These are phyloP conservation scores for Coniochaeta prunicola DNA, from an alignment of 2,329 filamentous ascomycete genomes.

Conservation along the genomic window DNA sequence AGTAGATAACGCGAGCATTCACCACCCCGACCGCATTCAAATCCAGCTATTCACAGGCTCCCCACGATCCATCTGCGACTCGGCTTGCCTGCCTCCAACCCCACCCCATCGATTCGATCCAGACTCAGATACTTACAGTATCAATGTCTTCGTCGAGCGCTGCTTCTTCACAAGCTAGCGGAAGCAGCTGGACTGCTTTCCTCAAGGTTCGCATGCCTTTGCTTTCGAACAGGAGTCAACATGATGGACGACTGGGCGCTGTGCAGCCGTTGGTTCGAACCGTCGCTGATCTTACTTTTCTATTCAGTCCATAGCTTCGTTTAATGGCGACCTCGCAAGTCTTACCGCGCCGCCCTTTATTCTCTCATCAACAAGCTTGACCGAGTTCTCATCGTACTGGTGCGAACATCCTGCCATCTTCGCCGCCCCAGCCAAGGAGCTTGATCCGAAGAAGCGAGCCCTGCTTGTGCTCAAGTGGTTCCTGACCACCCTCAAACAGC, in stretches of 20 bases:
- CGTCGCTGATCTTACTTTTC: conserved; percentile 4
- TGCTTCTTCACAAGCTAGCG: conserved; percentile 1
- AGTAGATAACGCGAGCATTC: too few relatives aligned
- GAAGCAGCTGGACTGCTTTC: conserved; percentile 38
- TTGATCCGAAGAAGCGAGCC: conserved; percentile 74
- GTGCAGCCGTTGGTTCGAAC: background rate
- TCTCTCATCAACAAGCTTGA: conserved; percentile 68
- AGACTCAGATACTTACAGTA: background rate
- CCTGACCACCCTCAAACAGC: conserved; percentile 84
- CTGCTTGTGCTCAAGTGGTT: conserved; percentile 95
- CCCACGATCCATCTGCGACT: background rate
- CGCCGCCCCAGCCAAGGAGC: conserved; percentile 71
- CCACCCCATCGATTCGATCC: background rate
- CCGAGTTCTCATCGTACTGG: conserved; percentile 80
- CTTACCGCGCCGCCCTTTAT: conserved; percentile 79
- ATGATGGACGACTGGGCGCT: background rate
- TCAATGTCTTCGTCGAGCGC: background rate
- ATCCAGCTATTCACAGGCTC: background rate
- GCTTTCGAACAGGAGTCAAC: background rate
- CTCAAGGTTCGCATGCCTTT: conserved; percentile 33
- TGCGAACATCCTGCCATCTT: conserved; percentile 71
- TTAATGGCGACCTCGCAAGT: conserved; percentile 75
- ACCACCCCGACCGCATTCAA: too few relatives aligned
- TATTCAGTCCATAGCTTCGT: conserved; percentile 65
- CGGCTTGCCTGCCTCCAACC: background rate